Base-by-base conservation (phyloP, 2,329 filamentous ascomycete species). In the Geosmithia putterillii region DNA sequence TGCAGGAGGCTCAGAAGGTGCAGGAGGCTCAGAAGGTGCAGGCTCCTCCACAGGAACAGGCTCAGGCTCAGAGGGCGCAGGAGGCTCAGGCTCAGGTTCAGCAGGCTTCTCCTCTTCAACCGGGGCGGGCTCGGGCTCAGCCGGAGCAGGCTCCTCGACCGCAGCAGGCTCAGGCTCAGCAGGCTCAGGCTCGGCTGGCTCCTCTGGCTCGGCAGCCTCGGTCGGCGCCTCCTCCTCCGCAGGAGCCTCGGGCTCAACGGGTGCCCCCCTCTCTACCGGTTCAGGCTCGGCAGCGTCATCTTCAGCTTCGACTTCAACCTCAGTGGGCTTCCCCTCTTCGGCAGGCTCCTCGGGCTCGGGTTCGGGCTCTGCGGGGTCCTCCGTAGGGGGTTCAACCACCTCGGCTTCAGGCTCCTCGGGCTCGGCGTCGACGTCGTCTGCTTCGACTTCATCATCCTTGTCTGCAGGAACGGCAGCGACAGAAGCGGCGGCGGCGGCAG, bases 231-330 rank as follows among this genome's bases (percentile, higher is more conserved):
- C 37, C 25, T 37, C 18, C 12, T 48, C 46, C 17, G 8, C 45
- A 22, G 28, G 32, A 42, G 42, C 15, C 15, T 46, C 42, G 21
- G 45, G 28, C 12, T 22, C 22, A 21, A 8, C 22, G 34, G 42
- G 36, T 7, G 25, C 41, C 12, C n/a, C 15, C 6, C 7, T 21
- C n/a, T 23, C 14, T 19, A 28, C 45, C 17, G 10, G 42, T 20
- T 52, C 46, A n/a, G 45, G 18, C 17, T 38, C 36, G 10, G 36
- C 42, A 38, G 34, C 6, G 19, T 43, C 19, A 34, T 38, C 42
- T 21, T 36, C 7, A 17, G 34, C 45, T 38, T 52, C 48, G 9
- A 41, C 43, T 22, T 43, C 35, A 9, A 23, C 25, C 17, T 21
- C 44, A 10, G 25, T 32, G 7, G n/a, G n/a, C n/a, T n/a, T n/a